Conservation (phyloP, 1,139 yeast species). For the Hyphopichia burtonii region DNA sequence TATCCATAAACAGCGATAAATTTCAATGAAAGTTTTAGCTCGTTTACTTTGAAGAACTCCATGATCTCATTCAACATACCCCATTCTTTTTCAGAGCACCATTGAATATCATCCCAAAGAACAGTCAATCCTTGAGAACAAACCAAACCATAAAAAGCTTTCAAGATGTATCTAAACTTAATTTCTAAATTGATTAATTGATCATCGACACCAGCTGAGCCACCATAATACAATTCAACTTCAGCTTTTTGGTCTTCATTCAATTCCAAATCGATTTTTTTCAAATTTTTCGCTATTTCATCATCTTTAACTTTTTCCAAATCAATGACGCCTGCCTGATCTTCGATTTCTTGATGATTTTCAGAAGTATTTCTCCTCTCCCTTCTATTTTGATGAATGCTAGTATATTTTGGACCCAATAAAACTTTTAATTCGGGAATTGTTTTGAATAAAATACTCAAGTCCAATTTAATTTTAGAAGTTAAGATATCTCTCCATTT, state of each 20-base stretch:
- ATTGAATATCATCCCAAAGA: constrained; percentile 50
- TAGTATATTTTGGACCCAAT: constrained; percentile 44
- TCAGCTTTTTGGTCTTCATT: constrained; percentile 1
- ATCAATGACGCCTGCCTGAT: no score
- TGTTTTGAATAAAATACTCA: constrained; percentile 40
- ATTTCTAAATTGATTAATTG: constrained; percentile 33
- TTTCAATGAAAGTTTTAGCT: constrained; percentile 17
- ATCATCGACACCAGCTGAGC: constrained; percentile 12
- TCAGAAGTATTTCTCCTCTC: neutral
- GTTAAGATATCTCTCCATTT: constrained; percentile 46
- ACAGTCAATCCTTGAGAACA: constrained; percentile 46
- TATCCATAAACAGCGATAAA: constrained; percentile 15
- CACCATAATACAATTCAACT: constrained; percentile 1
- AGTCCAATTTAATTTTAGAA: constrained; percentile 41
- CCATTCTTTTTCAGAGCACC: constrained; percentile 36
- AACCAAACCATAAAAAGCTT: constrained; percentile 41
- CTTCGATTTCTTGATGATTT: neutral
- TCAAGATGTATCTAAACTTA: constrained; percentile 43
- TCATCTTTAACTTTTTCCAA: neutral
- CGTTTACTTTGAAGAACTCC: constrained; percentile 20
- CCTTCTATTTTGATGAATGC: constrained; percentile 11
- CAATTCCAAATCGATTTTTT: neutral
- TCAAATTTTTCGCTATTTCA: neutral
- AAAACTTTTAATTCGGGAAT: constrained; percentile 48
- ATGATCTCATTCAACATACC: constrained; percentile 28